Evolutionary conservation across 108 stramenopile species (phyloP).

Genomic region (Craspedostauros australis): DNA sequence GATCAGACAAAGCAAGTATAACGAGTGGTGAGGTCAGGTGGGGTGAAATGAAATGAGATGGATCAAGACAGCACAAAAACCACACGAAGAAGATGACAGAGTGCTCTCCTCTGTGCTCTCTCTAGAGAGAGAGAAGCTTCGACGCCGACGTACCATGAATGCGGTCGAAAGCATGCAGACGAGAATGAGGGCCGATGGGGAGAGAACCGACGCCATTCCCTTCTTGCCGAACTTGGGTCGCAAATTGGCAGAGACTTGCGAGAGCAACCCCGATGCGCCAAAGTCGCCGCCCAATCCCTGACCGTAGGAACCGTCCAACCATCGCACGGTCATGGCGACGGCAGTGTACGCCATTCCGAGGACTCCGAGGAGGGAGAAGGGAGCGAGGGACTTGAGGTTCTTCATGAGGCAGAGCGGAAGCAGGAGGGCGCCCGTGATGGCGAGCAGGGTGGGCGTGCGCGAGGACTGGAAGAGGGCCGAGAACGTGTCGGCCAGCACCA

Average conservation of each 20-base stretch:
- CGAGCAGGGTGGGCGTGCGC: slow-evolving; percentile 50
- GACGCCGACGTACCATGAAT: slow-evolving; percentile 62
- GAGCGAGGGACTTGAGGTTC: slow-evolving; percentile 72
- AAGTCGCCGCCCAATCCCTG: slow-evolving; percentile 20
- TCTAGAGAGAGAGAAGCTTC: slow-evolving; percentile 8
- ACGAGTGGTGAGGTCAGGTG: neutral
- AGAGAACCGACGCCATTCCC: slow-evolving; percentile 61
- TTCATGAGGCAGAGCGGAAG: slow-evolving; percentile 90
- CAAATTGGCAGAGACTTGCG: slow-evolving; percentile 49
- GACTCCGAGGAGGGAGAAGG: slow-evolving; percentile 76
- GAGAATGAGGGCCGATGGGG: slow-evolving; percentile 72
- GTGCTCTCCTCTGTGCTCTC: too few relatives aligned
- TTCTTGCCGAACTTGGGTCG: slow-evolving; percentile 65
- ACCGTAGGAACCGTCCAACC: slow-evolving; percentile 76
- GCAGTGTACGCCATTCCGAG: slow-evolving; percentile 86
- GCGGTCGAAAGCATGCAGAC: slow-evolving; percentile 97
- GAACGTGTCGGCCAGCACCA: slow-evolving; percentile 93
- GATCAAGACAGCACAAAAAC: too few relatives aligned
- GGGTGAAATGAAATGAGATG: neutral
- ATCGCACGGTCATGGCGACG: slow-evolving; percentile 66
- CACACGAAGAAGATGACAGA: slow-evolving; percentile 34
- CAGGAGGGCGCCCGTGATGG: slow-evolving; percentile 64
- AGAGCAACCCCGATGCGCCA: slow-evolving; percentile 10
- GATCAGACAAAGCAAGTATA: neutral
- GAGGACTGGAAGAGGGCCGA: slow-evolving; percentile 51